phyloP scores from a whole-genome alignment of 495 filamentous ascomycete genomes.

The Aspergillus ellipticus region DNA sequence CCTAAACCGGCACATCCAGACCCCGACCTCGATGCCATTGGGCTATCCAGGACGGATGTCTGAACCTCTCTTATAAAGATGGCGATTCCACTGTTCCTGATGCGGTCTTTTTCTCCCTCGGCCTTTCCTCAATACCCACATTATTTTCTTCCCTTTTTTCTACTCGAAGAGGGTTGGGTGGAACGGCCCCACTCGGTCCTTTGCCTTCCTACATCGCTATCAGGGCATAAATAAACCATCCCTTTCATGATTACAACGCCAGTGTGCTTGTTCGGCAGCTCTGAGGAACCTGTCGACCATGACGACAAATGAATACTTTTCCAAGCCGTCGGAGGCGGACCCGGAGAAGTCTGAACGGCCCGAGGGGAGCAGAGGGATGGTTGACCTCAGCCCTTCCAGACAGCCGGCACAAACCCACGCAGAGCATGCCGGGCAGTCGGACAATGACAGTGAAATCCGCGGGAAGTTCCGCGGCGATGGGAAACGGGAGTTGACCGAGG shows the following conservation, averaged over 20 bases:
- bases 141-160: no score
- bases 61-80: not conserved
- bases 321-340: not conserved
- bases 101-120: no score
- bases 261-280: not conserved
- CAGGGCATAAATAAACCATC: not conserved
- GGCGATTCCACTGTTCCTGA: not conserved
- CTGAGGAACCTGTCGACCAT: not conserved
- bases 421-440: slow-evolving; percentile 20
- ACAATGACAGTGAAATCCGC: slow-evolving; percentile 15
- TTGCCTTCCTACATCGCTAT: not conserved
- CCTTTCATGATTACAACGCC: not conserved
- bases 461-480: slow-evolving; percentile 23
- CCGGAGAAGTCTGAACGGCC: not conserved
- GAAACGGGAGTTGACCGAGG: slow-evolving; percentile 58
- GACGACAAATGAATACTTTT: not conserved
- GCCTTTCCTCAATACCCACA: no score
- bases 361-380: not conserved
- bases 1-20: slow-evolving; percentile 1
- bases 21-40: not conserved
- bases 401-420: slow-evolving; percentile 13
- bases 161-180: no score
- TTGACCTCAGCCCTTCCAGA: slow-evolving; percentile 11
- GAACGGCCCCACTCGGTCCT: no score
- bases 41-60: not conserved